A percentile compares a stretch with the other conserved stretches of the same genome.
Evolutionary conservation across 345 rosid species (phyloP).

Genomic region (Eucalyptus tenuipes): DNA sequence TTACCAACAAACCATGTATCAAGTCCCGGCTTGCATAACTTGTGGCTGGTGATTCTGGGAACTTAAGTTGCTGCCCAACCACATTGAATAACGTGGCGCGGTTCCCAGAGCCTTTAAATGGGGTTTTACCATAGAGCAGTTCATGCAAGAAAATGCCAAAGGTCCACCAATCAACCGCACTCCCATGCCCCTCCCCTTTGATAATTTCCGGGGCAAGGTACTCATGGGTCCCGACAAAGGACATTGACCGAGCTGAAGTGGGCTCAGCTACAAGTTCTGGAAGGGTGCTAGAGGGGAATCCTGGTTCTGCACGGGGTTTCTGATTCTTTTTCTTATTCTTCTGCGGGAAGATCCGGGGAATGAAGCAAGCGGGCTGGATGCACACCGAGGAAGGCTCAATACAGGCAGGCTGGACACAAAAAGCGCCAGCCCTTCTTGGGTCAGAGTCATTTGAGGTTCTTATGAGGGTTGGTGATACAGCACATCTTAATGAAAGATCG

Average conservation of each 20-base stretch:
- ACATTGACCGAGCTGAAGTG: conserved; percentile 91
- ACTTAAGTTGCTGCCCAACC: conserved; percentile 84
- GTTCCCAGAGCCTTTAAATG: conserved; percentile 92
- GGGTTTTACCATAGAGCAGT: conserved; percentile 78
- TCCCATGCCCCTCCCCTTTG: conserved; percentile 98
- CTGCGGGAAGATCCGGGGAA: conserved; percentile 69
- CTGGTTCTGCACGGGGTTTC: conserved; percentile 41
- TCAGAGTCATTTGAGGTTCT: conserved; percentile 48
- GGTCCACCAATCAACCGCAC: conserved; percentile 99
- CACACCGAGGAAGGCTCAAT: conserved; percentile 82
- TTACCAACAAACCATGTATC: conserved; percentile 71
- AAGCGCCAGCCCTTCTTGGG: conserved; percentile 52
- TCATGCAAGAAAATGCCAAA: conserved; percentile 93
- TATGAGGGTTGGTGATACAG: conserved; percentile 87
- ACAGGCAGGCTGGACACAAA: conserved; percentile 89
- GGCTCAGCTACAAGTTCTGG: conserved; percentile 97
- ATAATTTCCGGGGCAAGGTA: conserved; percentile 94
- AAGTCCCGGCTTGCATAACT: conserved; percentile 81
- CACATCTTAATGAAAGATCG: conserved; percentile 85
- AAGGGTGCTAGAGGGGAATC: conserved; percentile 34
- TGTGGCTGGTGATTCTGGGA: conserved; percentile 86
- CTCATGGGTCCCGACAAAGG: conserved; percentile 98
- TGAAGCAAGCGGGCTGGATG: conserved; percentile 83
- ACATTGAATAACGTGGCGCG: conserved; percentile 90
- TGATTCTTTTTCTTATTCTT: conserved; percentile 68